Conservation (phyloP, 2,329 filamentous ascomycete genomes). For the Knufia fluminis region DNA sequence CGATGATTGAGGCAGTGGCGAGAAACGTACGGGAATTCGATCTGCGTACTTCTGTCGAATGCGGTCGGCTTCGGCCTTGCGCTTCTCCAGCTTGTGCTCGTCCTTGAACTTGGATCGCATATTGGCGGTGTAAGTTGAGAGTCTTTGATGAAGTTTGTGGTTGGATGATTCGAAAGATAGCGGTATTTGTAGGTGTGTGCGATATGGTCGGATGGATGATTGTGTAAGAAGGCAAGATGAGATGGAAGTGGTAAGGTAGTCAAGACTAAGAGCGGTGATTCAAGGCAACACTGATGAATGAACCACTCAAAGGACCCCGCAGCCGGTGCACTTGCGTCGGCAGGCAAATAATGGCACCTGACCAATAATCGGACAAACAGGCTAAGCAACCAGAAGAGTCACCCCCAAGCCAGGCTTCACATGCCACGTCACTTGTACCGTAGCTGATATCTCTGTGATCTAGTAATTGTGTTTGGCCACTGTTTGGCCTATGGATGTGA, state of each 20-base stretch:
- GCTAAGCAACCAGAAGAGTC: neutral
- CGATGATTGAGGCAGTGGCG: neutral
- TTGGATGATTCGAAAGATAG: neutral
- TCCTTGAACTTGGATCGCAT: slow-evolving; percentile 99
- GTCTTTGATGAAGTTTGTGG: neutral
- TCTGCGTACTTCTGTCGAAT: slow-evolving; percentile 98
- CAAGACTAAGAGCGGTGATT: slow-evolving; percentile 7
- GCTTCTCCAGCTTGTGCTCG: slow-evolving; percentile 99
- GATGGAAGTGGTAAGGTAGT: slow-evolving; percentile 5
- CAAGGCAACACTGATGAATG: slow-evolving; percentile 6
- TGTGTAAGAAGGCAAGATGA: neutral
- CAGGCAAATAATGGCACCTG: slow-evolving; percentile 3
- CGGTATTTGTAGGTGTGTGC: slow-evolving; percentile 1
- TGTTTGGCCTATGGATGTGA: neutral
- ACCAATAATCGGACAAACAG: neutral
- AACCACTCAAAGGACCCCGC: slow-evolving; percentile 9
- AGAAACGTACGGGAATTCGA: slow-evolving; percentile 78
- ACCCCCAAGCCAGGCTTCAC: slow-evolving; percentile 4
- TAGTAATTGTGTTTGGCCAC: neutral
- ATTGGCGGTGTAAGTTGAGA: slow-evolving; percentile 38
- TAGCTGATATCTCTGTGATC: neutral
- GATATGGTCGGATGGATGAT: neutral
- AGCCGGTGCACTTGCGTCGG: neutral
- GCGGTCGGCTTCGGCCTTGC: slow-evolving; percentile 98
- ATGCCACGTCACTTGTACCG: slow-evolving; percentile 5